Evolutionary conservation across 495 filamentous ascomycete species (phyloP), one percentile per base, ranked within the genome.

Genomic region (Amphirosellinia nigrospora): DNA sequence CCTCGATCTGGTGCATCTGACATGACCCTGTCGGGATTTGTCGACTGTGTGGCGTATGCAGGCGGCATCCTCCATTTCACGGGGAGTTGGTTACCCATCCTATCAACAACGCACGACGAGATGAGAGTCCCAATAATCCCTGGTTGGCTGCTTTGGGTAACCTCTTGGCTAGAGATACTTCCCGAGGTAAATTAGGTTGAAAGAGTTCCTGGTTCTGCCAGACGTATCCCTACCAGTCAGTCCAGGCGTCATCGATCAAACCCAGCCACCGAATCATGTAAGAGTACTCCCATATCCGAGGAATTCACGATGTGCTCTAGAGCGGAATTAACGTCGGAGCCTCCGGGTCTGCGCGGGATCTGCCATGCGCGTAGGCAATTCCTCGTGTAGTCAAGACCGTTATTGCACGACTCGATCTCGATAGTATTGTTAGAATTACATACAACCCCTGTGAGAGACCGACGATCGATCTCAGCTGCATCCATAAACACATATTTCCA

Each of bases 401-500:
- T 41, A 39, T 39, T 39, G 34, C 56, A 60, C 56, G 9, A 60
- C 58, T 60, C 21, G 36, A 65, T 53, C 63, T 65, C 46, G 63
- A 41, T 53, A 39, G 46, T 1, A 16, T n/a, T 30, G 32, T 16
- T 19, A 10, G 36, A 41, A 61, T 1, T 61, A 39, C 58, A 28
- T 28, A 41, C 8, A 39, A 6, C 8, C 58, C 58, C 36, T 61
- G 58, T 41, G 48, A 39, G n/a, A 65, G 34, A 5, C 45, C 63
- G 46, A 53, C 53, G 46, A 65, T 65, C 63, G 63, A 65, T 65
- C 63, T 65, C 34, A 48, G 46, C 32, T 53, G 32, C 63, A 52
- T 65, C 45, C 23, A 30, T 63, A n/a, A 4, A 62, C 38, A 38
- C 38, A 36, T 7, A 53, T 65, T 65, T 53, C 45, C 62, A 65